Conservation (phyloP, 176 grass and related monocot genomes). For the Puccinellia tenuiflora region DNA sequence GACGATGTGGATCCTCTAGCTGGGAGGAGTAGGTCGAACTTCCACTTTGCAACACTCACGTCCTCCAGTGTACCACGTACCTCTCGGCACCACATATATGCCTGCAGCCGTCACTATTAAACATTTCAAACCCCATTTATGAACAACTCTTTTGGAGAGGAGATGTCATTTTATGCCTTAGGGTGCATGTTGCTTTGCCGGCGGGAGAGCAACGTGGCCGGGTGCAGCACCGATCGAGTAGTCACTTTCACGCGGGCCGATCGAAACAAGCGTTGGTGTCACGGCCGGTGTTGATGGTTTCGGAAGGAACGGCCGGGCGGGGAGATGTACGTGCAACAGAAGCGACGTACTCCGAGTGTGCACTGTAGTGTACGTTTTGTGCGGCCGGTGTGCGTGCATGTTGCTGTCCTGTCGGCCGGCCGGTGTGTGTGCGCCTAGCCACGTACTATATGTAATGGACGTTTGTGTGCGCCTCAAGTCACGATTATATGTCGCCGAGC, state of each 20-base stretch:
- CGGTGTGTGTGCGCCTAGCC: background rate
- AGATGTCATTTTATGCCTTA: too few relatives aligned
- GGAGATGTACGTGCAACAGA: background rate
- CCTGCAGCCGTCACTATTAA: too few relatives aligned
- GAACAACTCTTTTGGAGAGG: background rate
- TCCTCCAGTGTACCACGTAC: too few relatives aligned
- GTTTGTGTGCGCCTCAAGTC: slow-evolving; percentile 15
- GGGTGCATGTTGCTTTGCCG: background rate
- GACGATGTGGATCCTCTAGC: too few relatives aligned
- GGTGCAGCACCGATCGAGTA: background rate
- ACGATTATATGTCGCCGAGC: background rate
- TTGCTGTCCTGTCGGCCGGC: too few relatives aligned
- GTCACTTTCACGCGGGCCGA: background rate
- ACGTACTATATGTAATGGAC: background rate
- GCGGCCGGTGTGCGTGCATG: background rate
- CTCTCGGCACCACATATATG: too few relatives aligned
- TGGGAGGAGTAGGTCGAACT: too few relatives aligned
- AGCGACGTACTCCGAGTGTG: background rate
- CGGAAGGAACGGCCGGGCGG: background rate
- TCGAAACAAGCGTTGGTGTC: background rate
- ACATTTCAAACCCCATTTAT: background rate
- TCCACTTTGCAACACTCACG: too few relatives aligned
- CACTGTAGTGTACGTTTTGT: background rate
- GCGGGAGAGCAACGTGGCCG: background rate
- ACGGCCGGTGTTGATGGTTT: background rate